Percentiles rank a stretch among this genome's conserved stretches.
phyloP scores from a whole-genome alignment of 2,329 filamentous ascomycete genomes.

The Drechmeria coniospora region DNA sequence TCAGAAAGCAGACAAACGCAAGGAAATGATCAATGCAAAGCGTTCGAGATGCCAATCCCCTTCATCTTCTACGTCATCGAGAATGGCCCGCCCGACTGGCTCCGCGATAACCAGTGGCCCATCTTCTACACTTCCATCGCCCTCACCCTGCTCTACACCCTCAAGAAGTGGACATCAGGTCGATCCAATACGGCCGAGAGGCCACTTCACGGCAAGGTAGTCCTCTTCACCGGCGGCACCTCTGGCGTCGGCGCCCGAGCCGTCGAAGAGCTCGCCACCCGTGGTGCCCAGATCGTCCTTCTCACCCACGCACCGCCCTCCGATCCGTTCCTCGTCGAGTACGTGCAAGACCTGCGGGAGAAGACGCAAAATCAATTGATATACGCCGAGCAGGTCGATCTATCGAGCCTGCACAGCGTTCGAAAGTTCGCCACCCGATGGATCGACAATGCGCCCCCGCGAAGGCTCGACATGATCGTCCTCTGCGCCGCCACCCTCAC shows the following conservation, averaged over 20 bases:
- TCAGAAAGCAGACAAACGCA: too few species aligned
- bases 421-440: constrained; percentile 91
- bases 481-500: constrained; percentile 71
- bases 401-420: constrained; percentile 77
- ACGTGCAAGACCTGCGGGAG: constrained; percentile 72
- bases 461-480: constrained; percentile 80
- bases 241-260: constrained; percentile 77
- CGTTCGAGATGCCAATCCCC: constrained; percentile 40
- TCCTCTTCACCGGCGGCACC: constrained; percentile 89
- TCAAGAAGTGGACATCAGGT: constrained; percentile 68
- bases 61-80: constrained; percentile 30
- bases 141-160: constrained; percentile 23
- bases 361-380: constrained; percentile 72
- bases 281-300: constrained; percentile 82
- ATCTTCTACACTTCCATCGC: constrained; percentile 23
- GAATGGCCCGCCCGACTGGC: constrained; percentile 33
- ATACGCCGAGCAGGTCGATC: constrained; percentile 88
- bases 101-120: constrained; percentile 27
- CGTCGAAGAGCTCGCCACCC: constrained; percentile 56
- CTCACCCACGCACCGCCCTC: constrained; percentile 68
- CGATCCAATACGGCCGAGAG: constrained; percentile 59
- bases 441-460: constrained; percentile 87
- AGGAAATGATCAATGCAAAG: too few species aligned
- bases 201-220: constrained; percentile 82
- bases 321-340: constrained; percentile 83